Evolutionary conservation across 1,284 basidiomycete genomes (phyloP).

Genomic region (Pterula multifida): DNA sequence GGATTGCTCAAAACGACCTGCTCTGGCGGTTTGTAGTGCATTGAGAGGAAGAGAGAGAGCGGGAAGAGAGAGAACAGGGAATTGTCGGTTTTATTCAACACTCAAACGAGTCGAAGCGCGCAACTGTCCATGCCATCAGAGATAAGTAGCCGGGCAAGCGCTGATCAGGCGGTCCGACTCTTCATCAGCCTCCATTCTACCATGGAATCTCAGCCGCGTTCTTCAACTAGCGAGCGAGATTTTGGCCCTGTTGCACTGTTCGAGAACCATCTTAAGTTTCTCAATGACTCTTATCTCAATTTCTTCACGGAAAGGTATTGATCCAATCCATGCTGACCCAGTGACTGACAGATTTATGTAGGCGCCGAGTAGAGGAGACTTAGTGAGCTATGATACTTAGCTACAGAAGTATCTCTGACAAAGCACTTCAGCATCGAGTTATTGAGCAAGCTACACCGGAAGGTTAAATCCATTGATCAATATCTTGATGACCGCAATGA

Average conservation of each 20-base stretch:
- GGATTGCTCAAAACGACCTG: not conserved
- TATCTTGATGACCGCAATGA: conserved; percentile 54
- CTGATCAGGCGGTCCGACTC: not conserved
- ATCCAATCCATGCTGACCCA: conserved; percentile 10
- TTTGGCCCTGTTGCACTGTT: conserved; percentile 55
- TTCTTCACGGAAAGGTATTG: conserved; percentile 78
- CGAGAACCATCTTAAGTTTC: conserved; percentile 54
- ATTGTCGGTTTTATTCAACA: too few species aligned
- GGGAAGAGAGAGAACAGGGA: not conserved
- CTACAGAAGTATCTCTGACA: not conserved
- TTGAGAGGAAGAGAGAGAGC: not conserved
- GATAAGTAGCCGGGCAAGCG: not conserved
- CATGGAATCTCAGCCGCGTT: not conserved
- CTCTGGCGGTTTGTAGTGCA: not conserved
- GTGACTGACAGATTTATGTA: conserved; percentile 18
- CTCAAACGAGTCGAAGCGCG: not conserved
- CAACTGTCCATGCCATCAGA: not conserved
- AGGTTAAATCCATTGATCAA: conserved; percentile 53
- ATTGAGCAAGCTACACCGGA: conserved; percentile 57
- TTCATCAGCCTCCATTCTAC: conserved; percentile 7
- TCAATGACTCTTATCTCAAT: conserved; percentile 65
- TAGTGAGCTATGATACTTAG: conserved; percentile 43
- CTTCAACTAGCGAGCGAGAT: not conserved
- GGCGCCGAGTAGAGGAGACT: conserved; percentile 70
- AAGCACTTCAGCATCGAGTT: conserved; percentile 48